Evolutionary conservation across 495 filamentous ascomycete species (phyloP).

Genomic region (Neurospora pannonica): DNA sequence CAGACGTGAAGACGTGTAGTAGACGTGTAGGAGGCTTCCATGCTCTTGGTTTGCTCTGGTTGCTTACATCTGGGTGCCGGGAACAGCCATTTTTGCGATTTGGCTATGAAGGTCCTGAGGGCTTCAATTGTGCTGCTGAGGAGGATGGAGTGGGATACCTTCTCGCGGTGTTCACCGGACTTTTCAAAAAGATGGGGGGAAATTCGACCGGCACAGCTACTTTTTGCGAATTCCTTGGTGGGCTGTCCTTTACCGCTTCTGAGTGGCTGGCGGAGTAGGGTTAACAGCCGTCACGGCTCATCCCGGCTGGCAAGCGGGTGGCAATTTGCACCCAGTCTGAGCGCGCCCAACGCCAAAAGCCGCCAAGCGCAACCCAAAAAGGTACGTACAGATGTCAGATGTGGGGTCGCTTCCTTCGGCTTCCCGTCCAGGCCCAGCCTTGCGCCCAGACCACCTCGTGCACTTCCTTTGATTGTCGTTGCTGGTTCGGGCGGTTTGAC

Average conservation of each 20-base stretch:
- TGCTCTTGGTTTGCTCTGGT: not conserved
- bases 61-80: constrained; percentile 48
- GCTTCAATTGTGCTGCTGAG: constrained; percentile 16
- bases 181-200: constrained; percentile 20
- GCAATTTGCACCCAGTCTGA: not conserved
- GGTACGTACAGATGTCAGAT: not conserved
- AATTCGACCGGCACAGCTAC: constrained; percentile 22
- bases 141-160: constrained; percentile 19
- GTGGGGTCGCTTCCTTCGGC: not conserved
- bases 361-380: not conserved
- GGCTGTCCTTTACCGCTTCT: constrained; percentile 14
- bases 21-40: not conserved
- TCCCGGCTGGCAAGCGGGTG: not conserved
- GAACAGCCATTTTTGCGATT: constrained; percentile 41
- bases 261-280: constrained; percentile 22
- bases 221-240: constrained; percentile 30
- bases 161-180: constrained; percentile 20
- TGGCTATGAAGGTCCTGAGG: constrained; percentile 17
- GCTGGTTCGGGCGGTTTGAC: not conserved
- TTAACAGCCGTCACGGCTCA: constrained; percentile 12
- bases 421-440: not conserved
- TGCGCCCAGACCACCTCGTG: not conserved
- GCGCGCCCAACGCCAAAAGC: not conserved
- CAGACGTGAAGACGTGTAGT: not conserved
- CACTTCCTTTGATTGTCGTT: not conserved